phyloP scores from a whole-genome alignment of 1,284 basidiomycete genomes.

The Moesziomyces antarcticus region DNA sequence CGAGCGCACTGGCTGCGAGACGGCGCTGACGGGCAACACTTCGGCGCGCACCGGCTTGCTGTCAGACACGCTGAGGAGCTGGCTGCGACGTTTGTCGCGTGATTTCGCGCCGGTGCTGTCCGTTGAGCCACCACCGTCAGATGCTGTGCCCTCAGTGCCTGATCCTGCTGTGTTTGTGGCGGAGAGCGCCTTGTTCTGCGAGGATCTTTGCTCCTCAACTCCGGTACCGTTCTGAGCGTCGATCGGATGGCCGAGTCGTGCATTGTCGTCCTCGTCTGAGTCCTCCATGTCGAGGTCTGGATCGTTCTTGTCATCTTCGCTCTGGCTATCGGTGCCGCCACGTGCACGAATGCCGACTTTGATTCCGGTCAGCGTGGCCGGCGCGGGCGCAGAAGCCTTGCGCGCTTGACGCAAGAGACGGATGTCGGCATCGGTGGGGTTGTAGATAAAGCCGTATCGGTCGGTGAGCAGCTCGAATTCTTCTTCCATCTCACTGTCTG shows the following conservation, averaged over 20 bases:
- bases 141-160: constrained; percentile 11
- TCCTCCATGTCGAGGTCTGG: constrained; percentile 36
- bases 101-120: constrained; percentile 22
- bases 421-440: constrained; percentile 78
- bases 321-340: constrained; percentile 58
- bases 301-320: constrained; percentile 47
- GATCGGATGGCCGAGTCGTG: constrained; percentile 64
- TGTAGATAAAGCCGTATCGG: constrained; percentile 95
- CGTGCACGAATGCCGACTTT: constrained; percentile 73
- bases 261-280: constrained; percentile 37
- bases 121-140: constrained; percentile 15
- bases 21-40: constrained; percentile 48
- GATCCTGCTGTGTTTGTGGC: constrained; percentile 21
- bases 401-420: constrained; percentile 78
- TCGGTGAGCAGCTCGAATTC: constrained; percentile 79
- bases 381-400: constrained; percentile 79
- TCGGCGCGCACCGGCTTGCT: constrained; percentile 65
- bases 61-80: constrained; percentile 55
- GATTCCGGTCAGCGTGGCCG: constrained; percentile 84
- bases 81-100: constrained; percentile 25
- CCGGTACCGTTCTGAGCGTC: constrained; percentile 9
- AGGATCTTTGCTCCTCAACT: neutral
- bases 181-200: constrained; percentile 18
- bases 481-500: constrained; percentile 65
- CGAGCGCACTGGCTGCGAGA: constrained; percentile 27